phyloP scores from a whole-genome alignment of 257 asterid genomes.

The Solanum phureja region DNA sequence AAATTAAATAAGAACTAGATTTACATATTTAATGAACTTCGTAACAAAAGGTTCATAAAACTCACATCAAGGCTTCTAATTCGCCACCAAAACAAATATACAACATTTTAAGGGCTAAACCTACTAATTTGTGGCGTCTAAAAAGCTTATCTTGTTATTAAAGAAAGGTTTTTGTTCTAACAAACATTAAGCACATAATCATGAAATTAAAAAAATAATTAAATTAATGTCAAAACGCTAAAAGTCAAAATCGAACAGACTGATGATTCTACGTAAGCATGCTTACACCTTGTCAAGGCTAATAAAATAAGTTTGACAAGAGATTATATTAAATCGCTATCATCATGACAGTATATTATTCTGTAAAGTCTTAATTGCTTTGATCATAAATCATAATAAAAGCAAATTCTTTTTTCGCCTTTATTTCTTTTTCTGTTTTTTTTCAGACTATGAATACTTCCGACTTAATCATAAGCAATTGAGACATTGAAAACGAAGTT shows the following conservation, averaged over 20 bases:
- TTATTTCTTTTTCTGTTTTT: background rate
- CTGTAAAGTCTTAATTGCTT: background rate
- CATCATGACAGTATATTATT: background rate
- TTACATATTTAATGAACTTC: too few relatives aligned
- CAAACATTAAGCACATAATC: background rate
- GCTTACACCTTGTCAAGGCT: background rate
- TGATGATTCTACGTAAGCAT: background rate
- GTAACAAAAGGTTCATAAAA: background rate
- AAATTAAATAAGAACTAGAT: too few relatives aligned
- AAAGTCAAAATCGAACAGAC: background rate
- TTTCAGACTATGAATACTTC: background rate
- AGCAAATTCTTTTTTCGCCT: background rate
- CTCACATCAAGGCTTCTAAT: background rate
- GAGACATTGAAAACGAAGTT: background rate
- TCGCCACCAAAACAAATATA: background rate
- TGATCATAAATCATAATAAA: background rate
- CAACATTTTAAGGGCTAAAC: fast-evolving
- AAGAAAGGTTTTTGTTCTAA: background rate
- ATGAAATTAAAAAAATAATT: background rate
- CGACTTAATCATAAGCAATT: background rate
- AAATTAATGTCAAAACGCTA: background rate
- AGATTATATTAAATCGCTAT: background rate
- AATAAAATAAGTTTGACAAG: background rate
- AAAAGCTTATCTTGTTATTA: background rate
- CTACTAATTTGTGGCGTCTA: background rate